A percentile compares a stretch with the other conserved stretches of the same genome.
Conservation (phyloP, 176 grass and related monocot species). For the Poa pratensis region DNA sequence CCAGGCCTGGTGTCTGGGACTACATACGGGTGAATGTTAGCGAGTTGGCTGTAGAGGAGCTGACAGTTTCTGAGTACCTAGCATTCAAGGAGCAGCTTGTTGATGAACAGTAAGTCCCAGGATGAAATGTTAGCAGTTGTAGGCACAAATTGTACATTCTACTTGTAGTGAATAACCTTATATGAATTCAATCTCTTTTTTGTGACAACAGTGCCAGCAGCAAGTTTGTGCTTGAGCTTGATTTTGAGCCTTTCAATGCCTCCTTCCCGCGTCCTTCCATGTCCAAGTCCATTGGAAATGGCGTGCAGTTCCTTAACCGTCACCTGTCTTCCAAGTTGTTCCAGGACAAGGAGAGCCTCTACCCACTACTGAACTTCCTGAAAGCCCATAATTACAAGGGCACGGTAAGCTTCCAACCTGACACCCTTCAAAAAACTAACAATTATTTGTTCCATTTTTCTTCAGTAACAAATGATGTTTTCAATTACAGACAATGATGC, state of each 20-base stretch:
- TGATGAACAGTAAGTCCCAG: conserved; percentile 69
- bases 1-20: conserved; percentile 97
- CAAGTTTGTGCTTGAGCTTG: conserved; percentile 92
- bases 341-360: conserved; percentile 96
- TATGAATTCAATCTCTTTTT: conserved; percentile 34
- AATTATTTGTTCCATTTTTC: neutral
- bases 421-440: neutral
- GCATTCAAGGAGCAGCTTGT: conserved; percentile 96
- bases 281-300: conserved; percentile 97
- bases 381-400: conserved; percentile 86
- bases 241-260: conserved; percentile 98
- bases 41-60: conserved; percentile 82
- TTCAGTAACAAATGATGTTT: neutral
- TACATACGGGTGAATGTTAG: conserved; percentile 95
- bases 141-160: neutral
- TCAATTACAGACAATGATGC: conserved; percentile 88
- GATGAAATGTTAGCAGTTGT: conserved; percentile 8
- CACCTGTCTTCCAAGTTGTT: conserved; percentile 99
- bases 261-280: conserved; percentile 93
- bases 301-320: conserved; percentile 95
- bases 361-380: conserved; percentile 90
- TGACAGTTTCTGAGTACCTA: conserved; percentile 88
- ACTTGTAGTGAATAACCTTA: conserved; percentile 16
- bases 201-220: conserved; percentile 41
- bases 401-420: conserved; percentile 55